Evolutionary conservation across 2,329 filamentous ascomycete species (phyloP), one percentile per base, ranked within the genome.

Genomic region (Aspergillus sp.): DNA sequence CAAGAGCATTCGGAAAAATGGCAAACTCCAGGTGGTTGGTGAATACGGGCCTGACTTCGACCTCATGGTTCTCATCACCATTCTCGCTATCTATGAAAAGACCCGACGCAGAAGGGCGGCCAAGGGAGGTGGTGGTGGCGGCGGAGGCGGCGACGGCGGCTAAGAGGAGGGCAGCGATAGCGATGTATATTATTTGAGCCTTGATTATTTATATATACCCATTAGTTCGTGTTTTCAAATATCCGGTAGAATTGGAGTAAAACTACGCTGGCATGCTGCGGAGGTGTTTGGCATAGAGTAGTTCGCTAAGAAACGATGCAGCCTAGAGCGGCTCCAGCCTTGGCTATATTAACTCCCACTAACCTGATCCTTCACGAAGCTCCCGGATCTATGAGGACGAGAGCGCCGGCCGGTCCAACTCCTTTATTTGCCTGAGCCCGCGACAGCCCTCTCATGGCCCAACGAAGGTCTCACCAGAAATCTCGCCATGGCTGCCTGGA

Each of bases 381-480:
- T 40, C 43, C 47, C 35, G 37, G 55, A 52, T 52, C 55, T 57
- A 57, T 57, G 50, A 57, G 25, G 14, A 55, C 27, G n/a, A 47
- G 31, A 53, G 51, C 43, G 14, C 23, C 40, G 50, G 49, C 33
- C 17, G n/a, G 33, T 53, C 33, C 27, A 53, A 27, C 25, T 53
- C 50, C 5, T 52, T 21, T n/a, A 15, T 17, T 33, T 37, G 7
- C 44, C 25, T 48, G 23, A 33, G 43, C 33, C 46, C 37, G 41
- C 51, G 31, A 27, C 47, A 44, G 52, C 31, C 45, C 21, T 50
- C 49, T 41, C 31, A 72, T 73, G 71, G 69, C 70, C 40, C 67
- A 71, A 52, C 65, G 71, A 67, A 63, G 69, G 67, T 64, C 71
- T 43, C 71, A 73, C 63, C 68, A 69, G 44, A 74, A 74, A 65